These are phyloP conservation scores for Aspergillus persii DNA, from an alignment of 2,329 filamentous ascomycete genomes.

Conservation along the genomic window DNA sequence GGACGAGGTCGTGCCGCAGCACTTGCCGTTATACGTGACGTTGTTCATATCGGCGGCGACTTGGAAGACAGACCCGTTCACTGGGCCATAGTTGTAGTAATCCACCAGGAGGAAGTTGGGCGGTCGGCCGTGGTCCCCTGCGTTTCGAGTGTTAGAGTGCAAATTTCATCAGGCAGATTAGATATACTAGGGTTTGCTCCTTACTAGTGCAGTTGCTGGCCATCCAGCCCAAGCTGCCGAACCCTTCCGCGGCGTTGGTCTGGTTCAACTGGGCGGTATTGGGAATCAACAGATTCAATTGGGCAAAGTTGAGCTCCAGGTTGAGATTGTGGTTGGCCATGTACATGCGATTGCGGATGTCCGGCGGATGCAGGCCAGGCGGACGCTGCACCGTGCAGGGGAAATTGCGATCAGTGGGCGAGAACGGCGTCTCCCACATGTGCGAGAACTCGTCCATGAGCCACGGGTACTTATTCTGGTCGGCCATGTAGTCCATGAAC, in stretches of 20 bases:
- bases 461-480: slow-evolving; percentile 77
- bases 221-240: slow-evolving; percentile 64
- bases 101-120: slow-evolving; percentile 82
- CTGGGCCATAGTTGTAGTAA: slow-evolving; percentile 72
- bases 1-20: slow-evolving; percentile 36
- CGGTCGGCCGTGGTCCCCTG: slow-evolving; percentile 56
- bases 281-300: slow-evolving; percentile 65
- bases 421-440: slow-evolving; percentile 89
- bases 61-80: slow-evolving; percentile 72
- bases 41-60: slow-evolving; percentile 69
- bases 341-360: slow-evolving; percentile 65
- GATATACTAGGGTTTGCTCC: too few relatives aligned
- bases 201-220: slow-evolving; percentile 61
- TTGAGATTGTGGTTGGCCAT: slow-evolving; percentile 92
- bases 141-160: slow-evolving; percentile 12
- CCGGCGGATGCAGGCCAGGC: slow-evolving; percentile 57
- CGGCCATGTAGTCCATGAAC: slow-evolving; percentile 81
- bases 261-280: slow-evolving; percentile 67
- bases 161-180: too few relatives aligned
- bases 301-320: slow-evolving; percentile 67
- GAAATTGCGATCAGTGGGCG: slow-evolving; percentile 65
- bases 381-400: slow-evolving; percentile 79
- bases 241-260: slow-evolving; percentile 67
- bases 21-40: slow-evolving; percentile 60
- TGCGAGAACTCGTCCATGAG: slow-evolving; percentile 84